A percentile compares a stretch with the other conserved stretches of the same genome.
These are phyloP conservation scores for Cystobasidium ongulense DNA, from an alignment of 768 basidiomycete species.

Conservation along the genomic window DNA sequence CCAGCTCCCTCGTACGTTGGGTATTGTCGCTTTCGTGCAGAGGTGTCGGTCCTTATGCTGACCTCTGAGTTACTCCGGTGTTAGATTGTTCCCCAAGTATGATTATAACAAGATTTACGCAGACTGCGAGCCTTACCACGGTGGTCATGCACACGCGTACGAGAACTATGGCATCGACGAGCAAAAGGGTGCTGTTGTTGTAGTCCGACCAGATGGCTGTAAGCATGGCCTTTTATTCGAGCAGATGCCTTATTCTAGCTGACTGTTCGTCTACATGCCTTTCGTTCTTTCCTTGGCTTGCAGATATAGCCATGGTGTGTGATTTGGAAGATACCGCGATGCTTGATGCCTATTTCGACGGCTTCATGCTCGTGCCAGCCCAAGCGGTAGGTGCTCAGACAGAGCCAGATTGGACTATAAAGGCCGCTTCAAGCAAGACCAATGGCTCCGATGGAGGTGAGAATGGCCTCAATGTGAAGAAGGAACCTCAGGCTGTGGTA, in stretches of 20 bases:
- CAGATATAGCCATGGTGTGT: constrained; percentile 38
- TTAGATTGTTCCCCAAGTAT: constrained; percentile 30
- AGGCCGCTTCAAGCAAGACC: not conserved
- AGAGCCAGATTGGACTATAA: constrained; percentile 13
- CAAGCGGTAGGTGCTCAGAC: constrained; percentile 6
- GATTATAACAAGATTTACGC: constrained; percentile 35
- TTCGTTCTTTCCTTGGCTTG: not conserved
- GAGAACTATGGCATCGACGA: constrained; percentile 41
- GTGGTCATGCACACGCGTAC: constrained; percentile 41
- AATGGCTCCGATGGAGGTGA: not conserved
- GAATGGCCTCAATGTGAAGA: not conserved
- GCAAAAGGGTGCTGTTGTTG: constrained; percentile 39
- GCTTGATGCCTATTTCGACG: constrained; percentile 39
- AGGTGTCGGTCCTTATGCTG: not conserved
- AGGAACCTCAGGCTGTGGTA: not conserved
- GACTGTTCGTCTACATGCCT: not conserved
- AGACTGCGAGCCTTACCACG: constrained; percentile 31
- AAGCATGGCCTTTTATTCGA: not conserved
- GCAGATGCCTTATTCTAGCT: not conserved
- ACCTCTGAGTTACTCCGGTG: not conserved
- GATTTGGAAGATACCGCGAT: constrained; percentile 36
- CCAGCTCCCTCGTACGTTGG: constrained; percentile 22
- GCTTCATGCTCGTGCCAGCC: constrained; percentile 33
- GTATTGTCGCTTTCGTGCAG: not conserved
- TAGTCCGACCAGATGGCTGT: constrained; percentile 42